Evolutionary conservation across 2,329 filamentous ascomycete species (phyloP).

Genomic region (Penicillium sp.): DNA sequence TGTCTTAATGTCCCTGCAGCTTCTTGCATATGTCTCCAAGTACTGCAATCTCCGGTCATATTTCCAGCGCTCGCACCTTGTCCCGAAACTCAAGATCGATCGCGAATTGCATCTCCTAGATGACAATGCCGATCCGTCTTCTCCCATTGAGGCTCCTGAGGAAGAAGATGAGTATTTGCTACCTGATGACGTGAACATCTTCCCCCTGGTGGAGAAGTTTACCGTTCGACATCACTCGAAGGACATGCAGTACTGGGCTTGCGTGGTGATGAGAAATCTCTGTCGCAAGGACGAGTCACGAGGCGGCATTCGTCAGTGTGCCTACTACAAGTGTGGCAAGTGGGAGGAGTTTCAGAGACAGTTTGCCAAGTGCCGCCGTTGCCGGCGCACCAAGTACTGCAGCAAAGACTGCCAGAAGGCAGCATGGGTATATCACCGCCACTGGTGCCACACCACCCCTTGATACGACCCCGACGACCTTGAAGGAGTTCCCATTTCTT

Average conservation of each 20-base stretch:
- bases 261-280: conserved; percentile 97
- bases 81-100: conserved; percentile 87
- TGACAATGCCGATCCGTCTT: conserved; percentile 55
- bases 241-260: conserved; percentile 99
- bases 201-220: conserved; percentile 97
- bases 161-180: conserved; percentile 85
- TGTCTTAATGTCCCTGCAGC: conserved; percentile 94
- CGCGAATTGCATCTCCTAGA: conserved; percentile 80
- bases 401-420: conserved; percentile 99
- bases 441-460: conserved; percentile 72
- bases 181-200: conserved; percentile 96
- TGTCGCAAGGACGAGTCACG: conserved; percentile 96
- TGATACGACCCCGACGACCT: conserved; percentile 30
- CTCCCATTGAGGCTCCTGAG: conserved; percentile 45
- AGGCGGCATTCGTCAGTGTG: conserved; percentile 93
- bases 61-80: conserved; percentile 91
- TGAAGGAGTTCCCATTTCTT: conserved; percentile 28
- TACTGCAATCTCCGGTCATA: conserved; percentile 96
- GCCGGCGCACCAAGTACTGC: conserved; percentile 96
- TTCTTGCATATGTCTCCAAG: conserved; percentile 96
- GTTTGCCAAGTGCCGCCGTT: conserved; percentile 96
- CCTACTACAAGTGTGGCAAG: conserved; percentile 96
- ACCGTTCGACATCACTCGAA: conserved; percentile 92
- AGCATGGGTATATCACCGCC: conserved; percentile 95
- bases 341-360: conserved; percentile 97